Conservation (phyloP, 1,284 basidiomycete genomes). For the Volvariella volvacea region DNA sequence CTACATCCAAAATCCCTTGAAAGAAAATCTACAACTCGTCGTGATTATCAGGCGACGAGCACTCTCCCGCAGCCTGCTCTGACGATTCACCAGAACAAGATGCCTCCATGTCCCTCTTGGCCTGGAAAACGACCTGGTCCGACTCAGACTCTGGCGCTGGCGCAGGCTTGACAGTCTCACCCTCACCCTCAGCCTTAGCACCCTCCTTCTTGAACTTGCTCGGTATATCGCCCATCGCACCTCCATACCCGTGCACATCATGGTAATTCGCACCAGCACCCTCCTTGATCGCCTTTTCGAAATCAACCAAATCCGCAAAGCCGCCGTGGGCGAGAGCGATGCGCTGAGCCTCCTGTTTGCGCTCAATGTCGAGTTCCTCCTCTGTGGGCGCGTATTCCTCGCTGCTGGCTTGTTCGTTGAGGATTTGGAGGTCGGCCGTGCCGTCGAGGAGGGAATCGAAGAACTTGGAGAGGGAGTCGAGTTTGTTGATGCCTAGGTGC, state of each 20-base stretch:
- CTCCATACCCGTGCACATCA: conserved; percentile 34
- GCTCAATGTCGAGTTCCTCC: conserved; percentile 39
- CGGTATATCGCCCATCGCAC: conserved; percentile 34
- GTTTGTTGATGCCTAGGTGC: conserved; percentile 50
- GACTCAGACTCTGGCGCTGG: too few relatives aligned
- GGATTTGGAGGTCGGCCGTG: conserved; percentile 43
- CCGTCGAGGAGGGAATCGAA: conserved; percentile 64
- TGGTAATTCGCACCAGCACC: conserved; percentile 40
- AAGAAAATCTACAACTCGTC: too few relatives aligned
- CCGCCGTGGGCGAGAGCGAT: conserved; percentile 47
- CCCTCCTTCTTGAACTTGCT: conserved; percentile 17
- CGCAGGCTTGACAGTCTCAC: too few relatives aligned
- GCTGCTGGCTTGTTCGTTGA: conserved; percentile 29
- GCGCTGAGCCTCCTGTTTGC: conserved; percentile 44
- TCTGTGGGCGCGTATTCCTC: conserved; percentile 36
- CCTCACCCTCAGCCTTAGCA: background rate
- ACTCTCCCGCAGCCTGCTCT: too few relatives aligned
- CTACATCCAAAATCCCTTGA: too few relatives aligned
- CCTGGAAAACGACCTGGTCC: too few relatives aligned
- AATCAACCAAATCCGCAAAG: conserved; percentile 42
- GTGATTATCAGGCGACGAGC: too few relatives aligned
- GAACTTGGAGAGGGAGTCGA: conserved; percentile 60
- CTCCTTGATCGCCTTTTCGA: conserved; percentile 41
- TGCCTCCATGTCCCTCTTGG: too few relatives aligned
- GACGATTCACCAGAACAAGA: too few relatives aligned